Evolutionary conservation across 2,329 filamentous ascomycete species (phyloP), one percentile per base, ranked within the genome.

Genomic region (Stachybotrys chartarum): DNA sequence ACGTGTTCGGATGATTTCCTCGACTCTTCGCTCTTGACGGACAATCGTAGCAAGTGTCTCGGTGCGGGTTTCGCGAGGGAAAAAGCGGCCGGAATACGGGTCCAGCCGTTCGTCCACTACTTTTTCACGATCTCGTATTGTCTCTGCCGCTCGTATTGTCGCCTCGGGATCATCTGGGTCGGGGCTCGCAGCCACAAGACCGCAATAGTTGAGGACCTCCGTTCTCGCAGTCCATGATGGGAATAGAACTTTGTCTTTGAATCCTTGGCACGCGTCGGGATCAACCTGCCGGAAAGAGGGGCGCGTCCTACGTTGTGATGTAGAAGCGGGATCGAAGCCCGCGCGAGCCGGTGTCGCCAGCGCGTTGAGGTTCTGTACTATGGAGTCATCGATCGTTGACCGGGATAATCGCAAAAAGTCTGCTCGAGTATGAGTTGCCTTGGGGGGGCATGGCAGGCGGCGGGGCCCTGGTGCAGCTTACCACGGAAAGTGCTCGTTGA

Each of bases 321-420:
- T 96, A 1, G 90, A 92, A 0, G 80, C 75, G 1, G 93, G 89
- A 67, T 96, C 88, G 72, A 96, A 97, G 16, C 85, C 84, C 45
- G 73, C 72, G 49, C 78, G 76, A 12, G 89, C 80, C 0, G 93
- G 93, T 1, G 87, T 92, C 49, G 90, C 75, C 44, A 97, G 81
- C 1, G 91, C 90, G 75, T 97, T 97, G 58, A 99, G 83, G 65
- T 95, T 93, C 67, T 96, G 92, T 1, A 85, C 85, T 66, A 99
- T 97, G 49, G 89, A 91, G 72, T 99, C 94, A 73, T 99, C 94
- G 66, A 97, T 87, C 51, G 88, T 84, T 53, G 84, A 80, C 60
- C 94, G 85, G 10, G 93, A 97, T 61, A 94, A 72, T 45, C 91
- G 88, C 24, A 99, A 81, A 70, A 99, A 99, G 70, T 96, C 94